Evolutionary conservation across 108 stramenopile species (phyloP).

Genomic region (Nitzschia sp.): DNA sequence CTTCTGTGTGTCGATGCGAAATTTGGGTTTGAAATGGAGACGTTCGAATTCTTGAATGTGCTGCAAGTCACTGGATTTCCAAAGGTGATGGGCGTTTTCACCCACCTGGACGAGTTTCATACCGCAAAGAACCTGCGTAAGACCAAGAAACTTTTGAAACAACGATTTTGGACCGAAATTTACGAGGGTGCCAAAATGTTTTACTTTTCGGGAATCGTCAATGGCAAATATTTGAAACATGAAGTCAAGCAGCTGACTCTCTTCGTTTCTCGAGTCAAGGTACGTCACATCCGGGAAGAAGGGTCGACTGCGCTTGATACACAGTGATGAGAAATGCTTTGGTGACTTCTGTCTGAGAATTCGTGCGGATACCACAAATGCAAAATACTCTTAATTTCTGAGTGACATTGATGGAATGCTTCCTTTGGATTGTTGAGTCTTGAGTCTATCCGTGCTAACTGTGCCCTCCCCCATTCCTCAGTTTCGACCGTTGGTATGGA

Average conservation of each 20-base stretch:
- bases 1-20: constrained; percentile 96
- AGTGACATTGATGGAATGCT: too few relatives aligned
- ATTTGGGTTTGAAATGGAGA: constrained; percentile 99
- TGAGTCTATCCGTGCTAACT: background rate
- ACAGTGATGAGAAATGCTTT: constrained; percentile 25
- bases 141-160: constrained; percentile 93
- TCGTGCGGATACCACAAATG: background rate
- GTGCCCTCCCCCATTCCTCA: constrained; percentile 20
- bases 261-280: constrained; percentile 89
- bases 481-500: constrained; percentile 97
- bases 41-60: constrained; percentile 98
- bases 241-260: constrained; percentile 92
- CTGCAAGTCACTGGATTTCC: constrained; percentile 98
- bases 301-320: background rate
- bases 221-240: constrained; percentile 95
- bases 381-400: background rate
- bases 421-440: background rate
- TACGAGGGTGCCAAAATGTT: constrained; percentile 99
- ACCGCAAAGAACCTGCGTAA: constrained; percentile 90
- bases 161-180: constrained; percentile 99
- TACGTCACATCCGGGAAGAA: constrained; percentile 14
- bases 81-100: constrained; percentile 98
- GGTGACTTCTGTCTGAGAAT: constrained; percentile 56
- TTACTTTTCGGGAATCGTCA: constrained; percentile 91
- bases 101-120: constrained; percentile 94